phyloP scores from a whole-genome alignment of 2,329 filamentous ascomycete species.

The Ceratocystis eucalypticola region DNA sequence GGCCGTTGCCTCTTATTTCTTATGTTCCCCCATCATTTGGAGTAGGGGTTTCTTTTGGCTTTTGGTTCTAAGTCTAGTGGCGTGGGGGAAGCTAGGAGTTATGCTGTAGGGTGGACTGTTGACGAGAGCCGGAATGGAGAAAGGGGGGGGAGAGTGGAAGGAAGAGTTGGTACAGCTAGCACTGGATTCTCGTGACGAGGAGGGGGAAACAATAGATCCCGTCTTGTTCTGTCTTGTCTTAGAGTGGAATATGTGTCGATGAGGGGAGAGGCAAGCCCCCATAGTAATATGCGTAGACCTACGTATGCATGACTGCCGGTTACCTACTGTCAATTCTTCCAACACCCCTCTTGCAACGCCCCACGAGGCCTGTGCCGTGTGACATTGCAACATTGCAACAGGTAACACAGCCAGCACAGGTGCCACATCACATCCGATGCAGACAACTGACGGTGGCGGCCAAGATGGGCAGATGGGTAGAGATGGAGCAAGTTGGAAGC shows the following conservation, averaged over 20 bases:
- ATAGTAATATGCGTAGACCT: no score
- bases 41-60: not conserved
- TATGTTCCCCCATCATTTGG: not conserved
- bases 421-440: not conserved
- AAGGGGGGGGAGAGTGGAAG: not conserved
- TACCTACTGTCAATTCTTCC: not conserved
- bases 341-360: not conserved
- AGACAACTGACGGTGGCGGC: not conserved
- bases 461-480: not conserved
- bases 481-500: no score
- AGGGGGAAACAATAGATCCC: not conserved
- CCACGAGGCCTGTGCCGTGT: not conserved
- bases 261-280: not conserved
- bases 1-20: not conserved
- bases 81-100: not conserved
- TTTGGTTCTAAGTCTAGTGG: not conserved
- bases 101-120: not conserved
- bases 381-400: not conserved
- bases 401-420: not conserved
- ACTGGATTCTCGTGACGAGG: not conserved
- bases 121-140: not conserved
- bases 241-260: not conserved
- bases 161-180: not conserved
- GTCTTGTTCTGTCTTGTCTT: not conserved
- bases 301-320: not conserved